Base-by-base conservation (phyloP, 768 basidiomycete species). In the Naganishia vaughanmartiniae region DNA sequence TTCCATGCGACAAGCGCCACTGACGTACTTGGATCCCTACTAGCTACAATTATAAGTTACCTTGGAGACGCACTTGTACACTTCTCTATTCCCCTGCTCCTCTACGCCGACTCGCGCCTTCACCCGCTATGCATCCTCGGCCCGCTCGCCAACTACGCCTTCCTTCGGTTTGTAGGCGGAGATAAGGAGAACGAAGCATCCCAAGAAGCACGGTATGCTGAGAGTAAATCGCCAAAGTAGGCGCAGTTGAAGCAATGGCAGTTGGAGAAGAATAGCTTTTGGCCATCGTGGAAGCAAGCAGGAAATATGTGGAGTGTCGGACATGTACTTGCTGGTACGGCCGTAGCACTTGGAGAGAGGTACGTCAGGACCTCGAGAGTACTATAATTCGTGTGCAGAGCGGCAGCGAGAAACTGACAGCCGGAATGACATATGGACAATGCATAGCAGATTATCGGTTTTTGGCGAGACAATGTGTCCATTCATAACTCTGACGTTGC, bases 121-220 rank as follows among this genome's bases (percentile, higher is more conserved):
- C 74, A 78, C 70, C 76, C 78, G 0, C 73, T 75, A 73, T 65
- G 72, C 48, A 72, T 81, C 51, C 70, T 75, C 67, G 73, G 73
- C 4, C 76, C 77, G 14, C 28, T 74, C 39, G 66, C 73, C 31
- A 76, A 76, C 69, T 76, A 72, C 60, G 54, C 66, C 57, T 76
- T 74, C 70, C 73, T 76, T 1, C 70, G 77, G 0, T 66, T 72
- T 70, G 39, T 78, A 51, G 72, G 73, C 65, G 77, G 76, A 21
- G 74, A 76, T 70, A 74, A 74, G 70, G 74, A 75, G 68, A 74
- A 74, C 60, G 75, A 75, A 54, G 73, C 72, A 5, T 58, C 45
- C 33, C 76, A 76, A 46, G 74, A 63, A 15, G 57, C 70, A 17
- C 42, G 72, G 21, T 78, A 76, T 55, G 63, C 33, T 21, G 10